Evolutionary conservation across 2,329 filamentous ascomycete genomes (phyloP).

Genomic region (Botrytis aclada): DNA sequence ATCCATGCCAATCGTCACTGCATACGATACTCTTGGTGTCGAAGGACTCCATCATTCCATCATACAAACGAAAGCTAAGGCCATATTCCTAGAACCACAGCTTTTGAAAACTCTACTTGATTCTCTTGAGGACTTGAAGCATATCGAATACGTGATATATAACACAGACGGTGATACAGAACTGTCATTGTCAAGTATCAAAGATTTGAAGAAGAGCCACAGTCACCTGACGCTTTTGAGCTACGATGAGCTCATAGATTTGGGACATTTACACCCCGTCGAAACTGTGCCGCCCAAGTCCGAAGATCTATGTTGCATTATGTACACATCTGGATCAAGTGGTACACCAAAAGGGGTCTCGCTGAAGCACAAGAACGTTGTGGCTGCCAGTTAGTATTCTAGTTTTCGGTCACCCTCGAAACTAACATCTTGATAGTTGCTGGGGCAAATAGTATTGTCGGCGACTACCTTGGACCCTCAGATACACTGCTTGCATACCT

Average conservation of each 20-base stretch:
- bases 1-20: conserved; percentile 87
- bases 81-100: conserved; percentile 84
- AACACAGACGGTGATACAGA: conserved; percentile 55
- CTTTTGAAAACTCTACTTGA: conserved; percentile 60
- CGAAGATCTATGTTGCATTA: conserved; percentile 78
- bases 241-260: conserved; percentile 52
- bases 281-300: conserved; percentile 69
- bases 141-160: conserved; percentile 60
- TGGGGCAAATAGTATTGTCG: conserved; percentile 75
- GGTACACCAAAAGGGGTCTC: conserved; percentile 88
- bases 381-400: conserved; percentile 66
- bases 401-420: background rate
- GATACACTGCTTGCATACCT: conserved; percentile 88
- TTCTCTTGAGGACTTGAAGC: conserved; percentile 54
- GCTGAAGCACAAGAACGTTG: conserved; percentile 76
- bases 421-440: conserved; percentile 53
- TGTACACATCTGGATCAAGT: conserved; percentile 87
- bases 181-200: conserved; percentile 42
- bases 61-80: conserved; percentile 72
- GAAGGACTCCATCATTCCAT: conserved; percentile 84
- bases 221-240: conserved; percentile 52
- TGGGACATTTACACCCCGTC: conserved; percentile 58
- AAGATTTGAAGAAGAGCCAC: conserved; percentile 55
- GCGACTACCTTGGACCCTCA: conserved; percentile 70
- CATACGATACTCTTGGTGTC: conserved; percentile 88